Conservation (phyloP, 768 basidiomycete genomes). For the Roridomyces roridus region DNA sequence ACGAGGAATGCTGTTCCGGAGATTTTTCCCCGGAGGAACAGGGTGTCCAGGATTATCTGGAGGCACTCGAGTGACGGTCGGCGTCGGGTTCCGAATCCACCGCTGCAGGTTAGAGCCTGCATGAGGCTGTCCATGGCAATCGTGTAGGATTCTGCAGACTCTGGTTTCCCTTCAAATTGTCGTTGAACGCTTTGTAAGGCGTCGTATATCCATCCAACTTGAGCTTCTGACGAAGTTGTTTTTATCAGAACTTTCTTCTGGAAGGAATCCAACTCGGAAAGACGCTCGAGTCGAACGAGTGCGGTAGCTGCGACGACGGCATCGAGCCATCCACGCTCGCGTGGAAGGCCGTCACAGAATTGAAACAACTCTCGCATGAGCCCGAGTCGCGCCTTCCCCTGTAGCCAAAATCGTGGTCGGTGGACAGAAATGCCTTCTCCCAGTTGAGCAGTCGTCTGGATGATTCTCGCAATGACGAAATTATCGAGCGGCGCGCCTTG, state of each 20-base stretch:
- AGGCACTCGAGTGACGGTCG: neutral
- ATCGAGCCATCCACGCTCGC: neutral
- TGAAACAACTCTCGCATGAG: neutral
- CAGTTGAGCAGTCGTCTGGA: neutral
- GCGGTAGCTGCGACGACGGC: neutral
- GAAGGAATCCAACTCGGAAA: no score
- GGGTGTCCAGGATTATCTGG: neutral
- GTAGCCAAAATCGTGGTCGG: no score
- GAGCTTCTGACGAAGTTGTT: no score
- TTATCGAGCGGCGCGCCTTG: neutral
- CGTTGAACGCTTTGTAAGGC: slow-evolving; percentile 2
- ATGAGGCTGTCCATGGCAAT: neutral
- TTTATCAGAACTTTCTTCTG: no score
- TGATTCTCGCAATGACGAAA: neutral
- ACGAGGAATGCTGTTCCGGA: neutral
- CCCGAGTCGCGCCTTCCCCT: no score
- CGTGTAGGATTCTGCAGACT: neutral
- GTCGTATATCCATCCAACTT: neutral
- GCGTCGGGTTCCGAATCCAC: no score
- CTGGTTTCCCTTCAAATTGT: neutral
- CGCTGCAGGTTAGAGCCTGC: neutral
- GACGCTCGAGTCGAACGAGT: neutral
- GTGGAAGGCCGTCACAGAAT: neutral
- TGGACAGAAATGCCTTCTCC: neutral
- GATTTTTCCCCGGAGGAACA: neutral